These are phyloP conservation scores for Leishmania braziliensis DNA, from an alignment of 208 protist species.

Conservation along the genomic window DNA sequence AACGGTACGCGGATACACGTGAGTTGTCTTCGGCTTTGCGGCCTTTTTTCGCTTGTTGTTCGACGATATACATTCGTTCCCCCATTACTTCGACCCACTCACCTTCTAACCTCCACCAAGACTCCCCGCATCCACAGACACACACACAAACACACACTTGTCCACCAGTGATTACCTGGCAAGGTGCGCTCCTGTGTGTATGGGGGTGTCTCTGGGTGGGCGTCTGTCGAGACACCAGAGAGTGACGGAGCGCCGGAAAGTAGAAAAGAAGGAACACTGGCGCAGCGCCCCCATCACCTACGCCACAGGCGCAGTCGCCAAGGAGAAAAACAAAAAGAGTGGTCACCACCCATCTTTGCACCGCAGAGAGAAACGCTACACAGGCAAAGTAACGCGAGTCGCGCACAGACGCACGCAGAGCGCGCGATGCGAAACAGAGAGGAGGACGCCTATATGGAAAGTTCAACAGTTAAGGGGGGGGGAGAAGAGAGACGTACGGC, in stretches of 20 bases:
- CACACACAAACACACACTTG: not conserved
- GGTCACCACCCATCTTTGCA: not conserved
- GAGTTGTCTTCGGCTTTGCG: not conserved
- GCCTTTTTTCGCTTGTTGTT: not conserved
- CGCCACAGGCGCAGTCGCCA: not conserved
- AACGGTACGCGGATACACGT: not conserved
- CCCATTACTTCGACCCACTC: not conserved
- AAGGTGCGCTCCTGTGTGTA: not conserved
- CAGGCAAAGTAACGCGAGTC: too few relatives aligned
- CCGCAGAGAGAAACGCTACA: not conserved
- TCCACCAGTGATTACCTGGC: not conserved
- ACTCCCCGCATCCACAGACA: not conserved
- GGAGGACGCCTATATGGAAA: not conserved
- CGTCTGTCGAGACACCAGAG: not conserved
- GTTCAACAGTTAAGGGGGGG: not conserved
- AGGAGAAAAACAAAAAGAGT: not conserved
- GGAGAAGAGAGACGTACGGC: not conserved
- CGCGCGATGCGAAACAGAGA: too few relatives aligned
- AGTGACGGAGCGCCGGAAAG: not conserved
- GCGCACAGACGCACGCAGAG: too few relatives aligned
- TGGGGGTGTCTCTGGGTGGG: not conserved
- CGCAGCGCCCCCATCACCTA: not conserved
- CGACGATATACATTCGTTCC: not conserved
- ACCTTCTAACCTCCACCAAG: not conserved
- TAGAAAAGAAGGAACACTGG: not conserved